Percentiles rank a stretch among this genome's conserved stretches.
These are phyloP conservation scores for Fusarium tjaetaba DNA, from an alignment of 2,329 filamentous ascomycete genomes.

Conservation along the genomic window DNA sequence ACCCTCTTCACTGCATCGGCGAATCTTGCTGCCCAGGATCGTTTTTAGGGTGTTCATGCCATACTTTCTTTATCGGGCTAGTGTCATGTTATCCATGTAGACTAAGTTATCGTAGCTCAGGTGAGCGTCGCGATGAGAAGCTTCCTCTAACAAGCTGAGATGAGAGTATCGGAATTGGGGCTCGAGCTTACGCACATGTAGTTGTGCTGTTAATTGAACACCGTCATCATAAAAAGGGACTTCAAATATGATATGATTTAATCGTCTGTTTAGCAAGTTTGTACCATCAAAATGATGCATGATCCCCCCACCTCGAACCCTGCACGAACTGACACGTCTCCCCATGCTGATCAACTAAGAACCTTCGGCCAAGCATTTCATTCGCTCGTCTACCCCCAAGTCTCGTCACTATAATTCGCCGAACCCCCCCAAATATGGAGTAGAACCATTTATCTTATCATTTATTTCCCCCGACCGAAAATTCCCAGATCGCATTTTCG, in stretches of 20 bases:
- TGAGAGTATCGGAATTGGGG: accelerated
- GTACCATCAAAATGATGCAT: not conserved
- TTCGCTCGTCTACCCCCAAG: not conserved
- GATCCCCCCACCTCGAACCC: not conserved
- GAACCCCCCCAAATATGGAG: not conserved
- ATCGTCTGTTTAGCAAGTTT: not conserved
- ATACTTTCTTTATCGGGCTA: not conserved
- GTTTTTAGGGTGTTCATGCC: not conserved
- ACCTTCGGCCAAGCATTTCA: not conserved
- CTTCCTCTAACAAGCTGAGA: not conserved
- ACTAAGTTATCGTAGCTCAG: not conserved
- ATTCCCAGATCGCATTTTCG: not conserved
- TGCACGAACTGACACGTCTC: not conserved
- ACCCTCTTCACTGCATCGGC: not conserved
- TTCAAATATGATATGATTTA: not conserved
- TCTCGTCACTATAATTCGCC: not conserved
- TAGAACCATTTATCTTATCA: not conserved
- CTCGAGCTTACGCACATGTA: not conserved
- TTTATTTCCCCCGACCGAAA: not conserved
- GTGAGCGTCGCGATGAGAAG: not conserved
- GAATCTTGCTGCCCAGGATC: not conserved
- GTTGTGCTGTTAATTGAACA: not conserved
- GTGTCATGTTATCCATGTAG: not conserved
- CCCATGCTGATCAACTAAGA: not conserved
- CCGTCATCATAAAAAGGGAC: accelerated